Percentiles rank a stretch among this genome's conserved stretches.
phyloP scores from a whole-genome alignment of 441 rosid genomes.

The Cnidoscolus chayamansa region DNA sequence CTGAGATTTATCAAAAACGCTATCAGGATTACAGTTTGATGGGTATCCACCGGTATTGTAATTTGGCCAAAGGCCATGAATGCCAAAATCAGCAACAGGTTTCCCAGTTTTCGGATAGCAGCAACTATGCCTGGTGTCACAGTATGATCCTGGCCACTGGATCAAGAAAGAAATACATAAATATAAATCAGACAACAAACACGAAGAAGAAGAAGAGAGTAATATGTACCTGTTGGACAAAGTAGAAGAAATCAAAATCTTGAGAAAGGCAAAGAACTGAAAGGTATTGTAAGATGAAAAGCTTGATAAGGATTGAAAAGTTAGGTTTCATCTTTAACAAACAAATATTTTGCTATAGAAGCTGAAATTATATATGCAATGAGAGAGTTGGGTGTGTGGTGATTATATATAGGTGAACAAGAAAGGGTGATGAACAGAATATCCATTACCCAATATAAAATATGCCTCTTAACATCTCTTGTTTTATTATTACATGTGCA shows the following conservation, averaged over 20 bases:
- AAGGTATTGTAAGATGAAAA: slow-evolving; percentile 42
- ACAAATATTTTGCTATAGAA: background rate
- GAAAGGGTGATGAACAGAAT: background rate
- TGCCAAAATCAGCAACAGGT: slow-evolving; percentile 78
- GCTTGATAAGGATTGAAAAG: slow-evolving; percentile 23
- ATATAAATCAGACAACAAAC: too few species aligned
- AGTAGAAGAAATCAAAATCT: slow-evolving; percentile 65
- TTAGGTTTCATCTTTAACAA: slow-evolving; percentile 23
- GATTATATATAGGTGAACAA: background rate
- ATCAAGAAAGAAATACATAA: background rate
- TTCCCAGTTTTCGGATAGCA: slow-evolving; percentile 85
- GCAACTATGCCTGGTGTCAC: slow-evolving; percentile 65
- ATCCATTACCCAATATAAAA: background rate
- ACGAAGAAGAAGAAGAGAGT: too few species aligned
- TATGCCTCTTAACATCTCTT: background rate
- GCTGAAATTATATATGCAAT: too few species aligned
- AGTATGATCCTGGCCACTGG: slow-evolving; percentile 93
- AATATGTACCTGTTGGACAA: slow-evolving; percentile 15
- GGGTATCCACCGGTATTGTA: slow-evolving; percentile 74
- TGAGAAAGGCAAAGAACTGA: slow-evolving; percentile 36
- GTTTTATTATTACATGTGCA: background rate
- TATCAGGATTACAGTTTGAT: slow-evolving; percentile 61
- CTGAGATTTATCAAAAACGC: slow-evolving; percentile 48
- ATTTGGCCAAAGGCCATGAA: slow-evolving; percentile 94
- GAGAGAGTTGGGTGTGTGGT: background rate